Percentiles rank a stretch among this genome's conserved stretches.
Conservation (phyloP, 2,329 filamentous ascomycete genomes). For the Colletotrichum liriopes region DNA sequence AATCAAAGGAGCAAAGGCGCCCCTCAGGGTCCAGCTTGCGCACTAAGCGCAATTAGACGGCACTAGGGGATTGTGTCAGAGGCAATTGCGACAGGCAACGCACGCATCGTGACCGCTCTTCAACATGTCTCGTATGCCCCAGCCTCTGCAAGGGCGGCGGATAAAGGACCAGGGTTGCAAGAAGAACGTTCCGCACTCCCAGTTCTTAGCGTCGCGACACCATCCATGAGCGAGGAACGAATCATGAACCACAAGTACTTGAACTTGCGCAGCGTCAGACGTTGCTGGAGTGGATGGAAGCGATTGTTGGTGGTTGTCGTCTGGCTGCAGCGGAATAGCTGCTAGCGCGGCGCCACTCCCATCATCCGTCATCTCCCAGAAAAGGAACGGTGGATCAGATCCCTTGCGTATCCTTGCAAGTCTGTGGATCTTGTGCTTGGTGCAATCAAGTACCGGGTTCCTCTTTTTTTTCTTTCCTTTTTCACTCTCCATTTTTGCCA, state of each 20-base stretch:
- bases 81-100: slow-evolving; percentile 20
- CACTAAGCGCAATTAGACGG: slow-evolving; percentile 38
- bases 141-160: slow-evolving; percentile 10
- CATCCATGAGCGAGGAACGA: slow-evolving; percentile 18
- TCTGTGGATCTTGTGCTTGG: slow-evolving; percentile 24
- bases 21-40: slow-evolving; percentile 37
- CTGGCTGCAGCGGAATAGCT: slow-evolving; percentile 42
- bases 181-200: slow-evolving; percentile 36
- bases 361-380: slow-evolving; percentile 44
- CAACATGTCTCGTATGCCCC: slow-evolving; percentile 31
- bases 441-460: slow-evolving; percentile 43
- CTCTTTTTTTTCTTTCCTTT: slow-evolving; percentile 22
- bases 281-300: slow-evolving; percentile 24
- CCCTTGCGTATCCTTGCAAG: slow-evolving; percentile 34
- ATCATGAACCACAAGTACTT: slow-evolving; percentile 16
- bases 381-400: slow-evolving; percentile 42
- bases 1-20: slow-evolving; percentile 24
- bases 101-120: slow-evolving; percentile 36
- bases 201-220: slow-evolving; percentile 29
- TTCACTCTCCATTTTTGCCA: not conserved
- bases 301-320: slow-evolving; percentile 23
- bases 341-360: slow-evolving; percentile 43
- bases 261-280: slow-evolving; percentile 14
- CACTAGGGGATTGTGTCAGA: slow-evolving; percentile 34
- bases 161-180: slow-evolving; percentile 16